These are phyloP conservation scores for Globisporangium apiculatum DNA, from an alignment of 352 stramenopile genomes.

Conservation along the genomic window DNA sequence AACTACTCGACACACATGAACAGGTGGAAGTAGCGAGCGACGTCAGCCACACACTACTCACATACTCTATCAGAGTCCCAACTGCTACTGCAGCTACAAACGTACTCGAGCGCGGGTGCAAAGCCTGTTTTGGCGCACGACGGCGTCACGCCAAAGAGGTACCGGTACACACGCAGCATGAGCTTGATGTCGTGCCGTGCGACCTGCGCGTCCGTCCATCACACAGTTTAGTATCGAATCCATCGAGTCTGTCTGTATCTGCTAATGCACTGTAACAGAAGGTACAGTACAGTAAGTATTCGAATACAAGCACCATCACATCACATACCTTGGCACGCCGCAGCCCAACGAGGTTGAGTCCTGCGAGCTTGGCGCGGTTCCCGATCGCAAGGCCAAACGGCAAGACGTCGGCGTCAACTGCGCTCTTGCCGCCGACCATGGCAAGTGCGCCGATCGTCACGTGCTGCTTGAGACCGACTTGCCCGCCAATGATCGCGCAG, in stretches of 20 bases:
- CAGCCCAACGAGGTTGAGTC: constrained; percentile 71
- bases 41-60: neutral
- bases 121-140: constrained; percentile 57
- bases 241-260: too few relatives aligned
- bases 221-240: too few relatives aligned
- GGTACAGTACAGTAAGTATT: too few relatives aligned
- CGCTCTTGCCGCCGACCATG: constrained; percentile 77
- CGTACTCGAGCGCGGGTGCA: constrained; percentile 65
- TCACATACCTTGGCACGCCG: constrained; percentile 36
- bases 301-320: too few relatives aligned
- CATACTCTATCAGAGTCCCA: too few relatives aligned
- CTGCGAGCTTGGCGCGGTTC: constrained; percentile 70
- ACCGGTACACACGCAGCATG: constrained; percentile 69
- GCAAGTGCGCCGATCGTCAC: constrained; percentile 59
- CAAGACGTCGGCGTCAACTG: constrained; percentile 77
- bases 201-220: constrained; percentile 16
- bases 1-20: constrained; percentile 20
- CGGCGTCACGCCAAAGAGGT: constrained; percentile 53
- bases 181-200: constrained; percentile 64
- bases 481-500: constrained; percentile 67
- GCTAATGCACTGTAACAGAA: too few relatives aligned
- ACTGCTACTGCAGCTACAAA: neutral
- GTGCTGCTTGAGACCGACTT: constrained; percentile 75
- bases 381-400: constrained; percentile 66
- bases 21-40: neutral